These are phyloP conservation scores for Marsdenia floribunda DNA, from an alignment of 257 asterid genomes.

Conservation along the genomic window DNA sequence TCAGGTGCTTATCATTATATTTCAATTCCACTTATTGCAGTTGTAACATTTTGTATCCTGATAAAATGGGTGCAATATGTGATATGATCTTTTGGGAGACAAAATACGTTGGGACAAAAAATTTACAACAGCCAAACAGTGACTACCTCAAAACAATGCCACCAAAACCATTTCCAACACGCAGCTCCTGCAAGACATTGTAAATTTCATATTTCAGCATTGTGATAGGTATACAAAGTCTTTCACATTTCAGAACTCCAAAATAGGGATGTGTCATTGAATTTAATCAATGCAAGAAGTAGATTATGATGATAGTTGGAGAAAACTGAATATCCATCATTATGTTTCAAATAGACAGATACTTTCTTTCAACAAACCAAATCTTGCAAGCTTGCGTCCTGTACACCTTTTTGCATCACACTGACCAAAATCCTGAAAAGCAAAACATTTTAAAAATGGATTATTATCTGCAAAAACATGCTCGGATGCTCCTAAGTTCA, in stretches of 20 bases:
- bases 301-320: not conserved
- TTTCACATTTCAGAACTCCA: not conserved
- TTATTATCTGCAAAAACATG: not conserved
- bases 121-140: not conserved
- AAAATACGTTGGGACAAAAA: not conserved
- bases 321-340: not conserved
- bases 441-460: not conserved
- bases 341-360: slow-evolving; percentile 26
- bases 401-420: slow-evolving; percentile 98
- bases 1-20: not conserved
- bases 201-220: not conserved
- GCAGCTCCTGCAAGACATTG: slow-evolving; percentile 63
- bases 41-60: not conserved
- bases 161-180: slow-evolving; percentile 75
- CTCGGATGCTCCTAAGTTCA: not conserved
- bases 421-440: slow-evolving; percentile 83
- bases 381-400: slow-evolving; percentile 96
- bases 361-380: slow-evolving; percentile 83
- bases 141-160: slow-evolving; percentile 81
- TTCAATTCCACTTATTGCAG: not conserved
- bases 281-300: slow-evolving; percentile 4
- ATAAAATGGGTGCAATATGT: not conserved
- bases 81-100: not conserved
- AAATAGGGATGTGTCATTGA: not conserved
- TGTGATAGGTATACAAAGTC: not conserved